These are phyloP conservation scores for Pseudozyma sp. DNA, from an alignment of 1,284 basidiomycete genomes.

Conservation along the genomic window DNA sequence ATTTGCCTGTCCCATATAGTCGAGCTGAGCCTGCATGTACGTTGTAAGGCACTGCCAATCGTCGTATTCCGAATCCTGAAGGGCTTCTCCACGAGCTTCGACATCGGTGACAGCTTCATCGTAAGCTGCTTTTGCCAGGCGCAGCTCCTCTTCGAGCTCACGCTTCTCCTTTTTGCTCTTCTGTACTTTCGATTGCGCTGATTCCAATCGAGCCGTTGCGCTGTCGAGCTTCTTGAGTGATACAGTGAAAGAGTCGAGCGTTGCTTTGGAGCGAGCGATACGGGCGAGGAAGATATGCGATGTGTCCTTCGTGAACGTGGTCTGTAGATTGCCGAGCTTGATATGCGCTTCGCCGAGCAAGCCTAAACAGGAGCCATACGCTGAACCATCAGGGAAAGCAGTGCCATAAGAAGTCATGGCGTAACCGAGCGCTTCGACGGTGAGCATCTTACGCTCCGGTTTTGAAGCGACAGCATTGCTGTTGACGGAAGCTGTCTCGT, in stretches of 20 bases:
- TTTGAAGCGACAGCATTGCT: conserved; percentile 18
- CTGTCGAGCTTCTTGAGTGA: conserved; percentile 54
- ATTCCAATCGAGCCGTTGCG: conserved; percentile 46
- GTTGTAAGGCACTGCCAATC: conserved; percentile 51
- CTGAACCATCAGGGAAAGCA: conserved; percentile 26
- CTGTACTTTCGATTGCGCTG: conserved; percentile 54
- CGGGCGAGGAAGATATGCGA: conserved; percentile 49
- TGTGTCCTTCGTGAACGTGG: conserved; percentile 45
- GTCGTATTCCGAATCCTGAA: conserved; percentile 55
- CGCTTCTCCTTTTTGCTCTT: conserved; percentile 64
- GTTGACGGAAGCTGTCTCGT: conserved; percentile 28
- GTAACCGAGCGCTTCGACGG: conserved; percentile 48
- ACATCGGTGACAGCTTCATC: conserved; percentile 59
- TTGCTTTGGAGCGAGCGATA: conserved; percentile 45
- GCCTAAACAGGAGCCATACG: conserved; percentile 35
- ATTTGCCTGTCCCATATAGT: conserved; percentile 51
- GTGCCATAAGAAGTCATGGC: conserved; percentile 42
- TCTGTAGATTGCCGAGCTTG: conserved; percentile 40
- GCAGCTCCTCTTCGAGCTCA: conserved; percentile 60
- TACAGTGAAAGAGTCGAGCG: conserved; percentile 42
- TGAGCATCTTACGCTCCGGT: conserved; percentile 41
- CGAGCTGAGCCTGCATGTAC: conserved; percentile 56
- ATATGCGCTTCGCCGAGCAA: conserved; percentile 43
- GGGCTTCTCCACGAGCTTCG: conserved; percentile 46
- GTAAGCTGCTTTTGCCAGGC: conserved; percentile 56